Percentiles rank a stretch among this genome's conserved stretches.
Evolutionary conservation across 345 rosid species (phyloP).

Genomic region (Eucalyptus globulus): DNA sequence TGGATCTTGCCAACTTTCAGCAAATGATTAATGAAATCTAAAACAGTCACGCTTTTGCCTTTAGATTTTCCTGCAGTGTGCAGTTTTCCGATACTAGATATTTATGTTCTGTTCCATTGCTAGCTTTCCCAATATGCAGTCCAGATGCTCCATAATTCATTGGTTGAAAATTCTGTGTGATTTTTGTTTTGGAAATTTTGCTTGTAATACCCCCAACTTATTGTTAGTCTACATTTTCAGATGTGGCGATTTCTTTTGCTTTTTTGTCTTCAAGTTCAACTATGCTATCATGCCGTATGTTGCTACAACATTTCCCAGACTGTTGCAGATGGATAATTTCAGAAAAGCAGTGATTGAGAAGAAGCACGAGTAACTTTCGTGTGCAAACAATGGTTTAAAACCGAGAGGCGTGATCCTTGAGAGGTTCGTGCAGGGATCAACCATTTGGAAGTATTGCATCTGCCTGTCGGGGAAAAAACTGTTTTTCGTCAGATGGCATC

Average conservation of each 20-base stretch:
- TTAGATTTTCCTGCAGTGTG: not conserved
- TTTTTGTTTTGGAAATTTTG: not conserved
- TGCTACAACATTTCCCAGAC: not conserved
- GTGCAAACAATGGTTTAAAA: no score
- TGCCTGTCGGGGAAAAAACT: no score
- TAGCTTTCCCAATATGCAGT: not conserved
- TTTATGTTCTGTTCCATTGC: not conserved
- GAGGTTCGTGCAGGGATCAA: no score
- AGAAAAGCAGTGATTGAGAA: no score
- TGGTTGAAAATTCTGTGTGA: not conserved
- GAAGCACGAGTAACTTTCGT: no score
- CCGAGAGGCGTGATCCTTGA: no score
- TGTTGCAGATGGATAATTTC: no score
- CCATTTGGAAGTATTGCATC: no score
- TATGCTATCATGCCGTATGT: not conserved
- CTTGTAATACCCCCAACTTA: not conserved
- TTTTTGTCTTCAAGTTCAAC: not conserved
- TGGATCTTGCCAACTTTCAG: not conserved
- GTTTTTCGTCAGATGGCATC: rapidly evolving
- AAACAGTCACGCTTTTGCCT: not conserved
- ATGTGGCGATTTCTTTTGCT: not conserved
- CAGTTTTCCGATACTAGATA: not conserved
- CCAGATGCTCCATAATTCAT: not conserved
- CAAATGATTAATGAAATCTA: not conserved
- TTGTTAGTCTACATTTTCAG: not conserved